A percentile compares a stretch with the other conserved stretches of the same genome.
phyloP scores from a whole-genome alignment of 176 grass and related monocot genomes.

The Typha latifolia region DNA sequence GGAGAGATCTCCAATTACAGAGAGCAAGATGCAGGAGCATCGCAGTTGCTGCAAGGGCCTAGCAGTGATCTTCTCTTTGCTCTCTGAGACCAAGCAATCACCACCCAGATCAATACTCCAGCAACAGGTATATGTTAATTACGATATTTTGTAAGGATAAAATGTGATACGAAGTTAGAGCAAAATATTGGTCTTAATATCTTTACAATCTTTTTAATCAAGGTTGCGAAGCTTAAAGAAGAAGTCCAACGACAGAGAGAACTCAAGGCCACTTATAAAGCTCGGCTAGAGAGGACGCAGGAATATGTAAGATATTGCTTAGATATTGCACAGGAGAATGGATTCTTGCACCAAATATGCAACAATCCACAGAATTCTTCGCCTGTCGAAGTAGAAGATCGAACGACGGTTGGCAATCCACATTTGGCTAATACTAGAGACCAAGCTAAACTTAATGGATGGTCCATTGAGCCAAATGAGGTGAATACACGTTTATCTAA shows the following conservation, averaged over 20 bases:
- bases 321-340: constrained; percentile 40
- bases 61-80: constrained; percentile 22
- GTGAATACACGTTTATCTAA: constrained; percentile 5
- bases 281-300: constrained; percentile 46
- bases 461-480: constrained; percentile 42
- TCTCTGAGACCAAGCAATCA: constrained; percentile 6
- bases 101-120: constrained; percentile 3
- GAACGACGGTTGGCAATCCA: constrained; percentile 16
- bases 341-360: constrained; percentile 47
- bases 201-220: background rate
- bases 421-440: constrained; percentile 18
- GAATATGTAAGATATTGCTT: constrained; percentile 49
- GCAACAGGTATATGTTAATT: background rate
- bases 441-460: constrained; percentile 37
- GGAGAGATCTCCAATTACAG: background rate
- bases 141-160: too few species aligned
- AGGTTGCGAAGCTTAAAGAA: constrained; percentile 32
- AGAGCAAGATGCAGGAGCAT: constrained; percentile 2
- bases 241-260: constrained; percentile 36
- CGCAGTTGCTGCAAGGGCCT: constrained; percentile 25
- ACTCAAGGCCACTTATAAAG: constrained; percentile 51
- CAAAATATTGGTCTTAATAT: background rate
- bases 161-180: too few species aligned
- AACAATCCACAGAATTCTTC: background rate
- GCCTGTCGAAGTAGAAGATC: background rate